Evolutionary conservation across 2,329 filamentous ascomycete species (phyloP).

Genomic region (Aspergillus eucalypticola): DNA sequence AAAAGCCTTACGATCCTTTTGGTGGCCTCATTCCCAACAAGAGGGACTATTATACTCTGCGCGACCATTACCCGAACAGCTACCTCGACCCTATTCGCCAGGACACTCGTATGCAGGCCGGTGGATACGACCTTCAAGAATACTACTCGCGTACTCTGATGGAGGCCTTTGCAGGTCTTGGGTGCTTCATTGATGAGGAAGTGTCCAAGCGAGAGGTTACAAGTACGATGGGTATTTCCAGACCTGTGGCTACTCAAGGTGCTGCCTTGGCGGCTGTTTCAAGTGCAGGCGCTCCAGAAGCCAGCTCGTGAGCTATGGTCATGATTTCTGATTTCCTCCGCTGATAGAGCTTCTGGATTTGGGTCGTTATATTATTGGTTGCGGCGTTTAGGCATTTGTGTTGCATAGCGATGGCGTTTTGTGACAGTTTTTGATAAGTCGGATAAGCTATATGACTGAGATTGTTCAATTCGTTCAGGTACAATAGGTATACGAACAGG

Average conservation of each 20-base stretch:
- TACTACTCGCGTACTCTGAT: constrained; percentile 80
- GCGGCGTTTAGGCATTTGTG: neutral
- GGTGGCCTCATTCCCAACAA: constrained; percentile 66
- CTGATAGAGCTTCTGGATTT: neutral
- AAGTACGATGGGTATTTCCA: constrained; percentile 20
- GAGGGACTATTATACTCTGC: constrained; percentile 69
- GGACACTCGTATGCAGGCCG: constrained; percentile 68
- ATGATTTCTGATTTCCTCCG: neutral
- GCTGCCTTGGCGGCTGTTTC: constrained; percentile 31
- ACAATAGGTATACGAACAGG: constrained; percentile 18
- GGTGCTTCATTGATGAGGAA: constrained; percentile 84
- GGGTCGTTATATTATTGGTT: neutral
- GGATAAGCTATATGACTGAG: neutral
- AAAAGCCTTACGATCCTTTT: constrained; percentile 85
- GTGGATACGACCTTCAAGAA: constrained; percentile 80
- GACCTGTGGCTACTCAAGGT: constrained; percentile 29
- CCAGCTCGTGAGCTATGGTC: neutral
- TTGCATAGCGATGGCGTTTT: constrained; percentile 19
- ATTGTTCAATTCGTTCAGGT: constrained; percentile 7
- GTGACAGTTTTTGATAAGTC: neutral
- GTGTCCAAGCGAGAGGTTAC: constrained; percentile 34
- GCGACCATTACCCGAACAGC: constrained; percentile 71
- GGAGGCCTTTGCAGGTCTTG: constrained; percentile 86
- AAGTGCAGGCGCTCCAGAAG: neutral
- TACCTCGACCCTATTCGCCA: constrained; percentile 69